Evolutionary conservation across 2,329 filamentous ascomycete species (phyloP), one percentile per base, ranked within the genome.

Genomic region (Grosmannia penicillata): DNA sequence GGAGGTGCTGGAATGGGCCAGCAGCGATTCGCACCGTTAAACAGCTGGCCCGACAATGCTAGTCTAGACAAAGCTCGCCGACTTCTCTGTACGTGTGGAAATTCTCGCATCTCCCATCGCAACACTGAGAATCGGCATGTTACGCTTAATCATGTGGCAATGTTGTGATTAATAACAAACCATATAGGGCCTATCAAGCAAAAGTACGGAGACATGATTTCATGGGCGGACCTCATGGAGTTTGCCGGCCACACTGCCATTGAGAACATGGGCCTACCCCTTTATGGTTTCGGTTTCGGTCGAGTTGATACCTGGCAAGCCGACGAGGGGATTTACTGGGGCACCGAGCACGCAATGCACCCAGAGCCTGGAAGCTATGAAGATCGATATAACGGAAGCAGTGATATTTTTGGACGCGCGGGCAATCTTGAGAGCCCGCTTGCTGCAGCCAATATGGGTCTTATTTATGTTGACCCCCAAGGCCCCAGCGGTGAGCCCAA

Each of bases 401-500:
- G 17, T 3, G 35, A 37, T 15, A 37, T 31, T 8, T 14, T 9
- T 8, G 35, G 9, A 8, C 27, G 35, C 8, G 27, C 35, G 8
- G 27, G 27, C 35, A 37, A 24, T 19, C 35, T 83, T 4, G 78
- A 85, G 59, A 57, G 66, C 51, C 80, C 81, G 2, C 57, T 86
- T 11, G 79, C 64, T 7, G 75, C 80, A 29, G 64, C 75, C 24
- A 73, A 81, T 59, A 81, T 82, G 75, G 81, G 81, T 52, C 60
- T 87, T 50, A 86, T 87, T 54, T 87, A 87, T 54, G 80, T 85
- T 43, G 85, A 87, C 62, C 81, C 82, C 2, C 77, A 85, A 56
- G 81, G 82, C 6, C 82, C 82, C 23, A 75, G 85, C 47, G 79
- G 74, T 43, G 70, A 70, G 39, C 77, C 79, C 3, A 78, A 86